Evolutionary conservation across 768 basidiomycete species (phyloP).

Genomic region (Lentinula boryana): DNA sequence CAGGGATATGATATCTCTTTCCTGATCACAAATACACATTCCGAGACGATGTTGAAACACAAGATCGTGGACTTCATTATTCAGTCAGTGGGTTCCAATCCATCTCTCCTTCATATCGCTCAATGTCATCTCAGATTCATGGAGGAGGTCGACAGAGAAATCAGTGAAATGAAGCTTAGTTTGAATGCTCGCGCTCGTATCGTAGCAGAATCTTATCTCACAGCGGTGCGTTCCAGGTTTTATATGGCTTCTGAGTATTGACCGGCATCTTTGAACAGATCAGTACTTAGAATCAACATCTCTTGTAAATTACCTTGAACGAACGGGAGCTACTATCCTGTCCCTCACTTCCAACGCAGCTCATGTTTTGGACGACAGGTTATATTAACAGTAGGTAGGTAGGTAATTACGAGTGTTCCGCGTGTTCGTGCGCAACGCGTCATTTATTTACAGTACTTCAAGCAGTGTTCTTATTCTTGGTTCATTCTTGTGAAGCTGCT

Average conservation of each 20-base stretch:
- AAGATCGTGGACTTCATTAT: conserved; percentile 99
- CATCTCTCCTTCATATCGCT: conserved; percentile 1
- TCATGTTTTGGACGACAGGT: neutral
- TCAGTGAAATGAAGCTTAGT: conserved; percentile 98
- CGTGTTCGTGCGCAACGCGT: neutral
- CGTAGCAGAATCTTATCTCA: conserved; percentile 94
- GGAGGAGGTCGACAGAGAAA: conserved; percentile 99
- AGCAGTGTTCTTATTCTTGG: neutral
- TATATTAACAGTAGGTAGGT: neutral
- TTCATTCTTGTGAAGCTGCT: neutral
- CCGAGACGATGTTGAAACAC: conserved; percentile 99
- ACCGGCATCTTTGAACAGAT: neutral
- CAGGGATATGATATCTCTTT: conserved; percentile 99
- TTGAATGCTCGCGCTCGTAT: conserved; percentile 94
- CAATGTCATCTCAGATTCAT: conserved; percentile 60
- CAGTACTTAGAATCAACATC: neutral
- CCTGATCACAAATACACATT: conserved; percentile 93
- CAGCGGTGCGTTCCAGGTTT: conserved; percentile 54
- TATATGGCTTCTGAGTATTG: neutral
- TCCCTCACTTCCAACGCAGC: neutral
- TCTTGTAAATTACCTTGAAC: neutral
- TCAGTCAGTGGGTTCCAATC: conserved; percentile 50
- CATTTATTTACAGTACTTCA: neutral
- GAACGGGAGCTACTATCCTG: neutral
- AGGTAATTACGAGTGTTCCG: neutral